phyloP scores from a whole-genome alignment of 257 asterid genomes.

The Solanum habrochaites region DNA sequence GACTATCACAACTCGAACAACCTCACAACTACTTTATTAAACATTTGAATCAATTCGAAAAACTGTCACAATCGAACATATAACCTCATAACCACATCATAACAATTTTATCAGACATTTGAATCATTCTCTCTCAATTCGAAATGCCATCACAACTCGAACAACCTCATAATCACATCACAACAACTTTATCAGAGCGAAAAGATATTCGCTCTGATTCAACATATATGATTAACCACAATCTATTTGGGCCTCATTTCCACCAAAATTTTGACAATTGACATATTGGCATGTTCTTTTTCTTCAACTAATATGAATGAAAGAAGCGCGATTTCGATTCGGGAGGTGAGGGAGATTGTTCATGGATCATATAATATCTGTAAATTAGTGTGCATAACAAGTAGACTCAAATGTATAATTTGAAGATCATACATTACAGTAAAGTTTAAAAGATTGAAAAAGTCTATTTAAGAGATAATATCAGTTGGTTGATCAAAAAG shows the following conservation, averaged over 20 bases:
- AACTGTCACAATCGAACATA: background rate
- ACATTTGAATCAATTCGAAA: too few species aligned
- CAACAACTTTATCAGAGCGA: background rate
- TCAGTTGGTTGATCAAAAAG: conserved; percentile 18
- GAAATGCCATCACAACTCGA: too few species aligned
- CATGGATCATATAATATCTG: background rate
- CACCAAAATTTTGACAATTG: background rate
- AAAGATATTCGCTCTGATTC: background rate
- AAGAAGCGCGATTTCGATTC: background rate
- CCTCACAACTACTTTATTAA: too few species aligned
- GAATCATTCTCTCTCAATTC: too few species aligned
- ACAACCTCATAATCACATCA: background rate
- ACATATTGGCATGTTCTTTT: background rate
- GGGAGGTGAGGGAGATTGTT: background rate
- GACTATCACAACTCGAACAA: too few species aligned
- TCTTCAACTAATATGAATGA: background rate
- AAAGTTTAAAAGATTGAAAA: background rate
- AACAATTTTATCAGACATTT: too few species aligned
- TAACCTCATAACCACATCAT: background rate
- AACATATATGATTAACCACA: background rate
- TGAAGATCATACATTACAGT: background rate
- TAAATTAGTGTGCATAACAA: background rate
- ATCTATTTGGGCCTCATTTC: background rate
- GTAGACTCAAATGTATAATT: background rate
- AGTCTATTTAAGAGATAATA: background rate